These are phyloP conservation scores for Calycina marina DNA, from an alignment of 2,329 filamentous ascomycete genomes.

Conservation along the genomic window DNA sequence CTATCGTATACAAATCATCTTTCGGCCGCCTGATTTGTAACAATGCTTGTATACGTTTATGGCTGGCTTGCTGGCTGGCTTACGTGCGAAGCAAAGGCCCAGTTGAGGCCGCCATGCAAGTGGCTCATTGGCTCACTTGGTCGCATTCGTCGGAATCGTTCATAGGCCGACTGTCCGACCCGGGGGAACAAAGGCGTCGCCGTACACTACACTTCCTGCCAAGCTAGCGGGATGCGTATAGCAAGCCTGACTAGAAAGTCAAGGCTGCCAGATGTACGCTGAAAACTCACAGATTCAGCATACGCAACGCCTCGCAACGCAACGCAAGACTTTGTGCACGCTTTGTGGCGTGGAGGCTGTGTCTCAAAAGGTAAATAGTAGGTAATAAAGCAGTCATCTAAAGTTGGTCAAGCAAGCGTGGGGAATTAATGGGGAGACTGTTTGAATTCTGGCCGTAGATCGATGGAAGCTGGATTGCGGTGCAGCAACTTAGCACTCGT, in stretches of 20 bases:
- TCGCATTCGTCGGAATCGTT: not conserved
- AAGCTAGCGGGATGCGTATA: too few relatives aligned
- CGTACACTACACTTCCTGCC: too few relatives aligned
- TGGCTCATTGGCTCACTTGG: not conserved
- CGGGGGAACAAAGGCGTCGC: too few relatives aligned
- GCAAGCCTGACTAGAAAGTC: too few relatives aligned
- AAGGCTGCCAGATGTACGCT: not conserved
- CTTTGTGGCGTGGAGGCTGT: not conserved
- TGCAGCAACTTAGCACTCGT: not conserved
- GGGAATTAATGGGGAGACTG: not conserved
- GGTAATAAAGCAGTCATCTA: not conserved
- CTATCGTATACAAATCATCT: not conserved
- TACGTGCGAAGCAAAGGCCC: not conserved
- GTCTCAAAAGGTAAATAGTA: too few relatives aligned
- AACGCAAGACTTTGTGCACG: not conserved
- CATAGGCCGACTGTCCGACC: not conserved
- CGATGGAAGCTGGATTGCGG: not conserved
- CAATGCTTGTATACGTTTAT: not conserved
- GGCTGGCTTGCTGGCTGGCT: not conserved
- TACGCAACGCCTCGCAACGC: not conserved
- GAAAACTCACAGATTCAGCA: not conserved
- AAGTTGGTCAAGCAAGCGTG: not conserved
- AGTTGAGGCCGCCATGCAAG: not conserved
- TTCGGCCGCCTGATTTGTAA: not conserved
- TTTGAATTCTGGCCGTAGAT: not conserved